A percentile compares a stretch with the other conserved stretches of the same genome.
Evolutionary conservation across 2,329 filamentous ascomycete genomes (phyloP).

Genomic region (Ascochyta clinopodiicola): DNA sequence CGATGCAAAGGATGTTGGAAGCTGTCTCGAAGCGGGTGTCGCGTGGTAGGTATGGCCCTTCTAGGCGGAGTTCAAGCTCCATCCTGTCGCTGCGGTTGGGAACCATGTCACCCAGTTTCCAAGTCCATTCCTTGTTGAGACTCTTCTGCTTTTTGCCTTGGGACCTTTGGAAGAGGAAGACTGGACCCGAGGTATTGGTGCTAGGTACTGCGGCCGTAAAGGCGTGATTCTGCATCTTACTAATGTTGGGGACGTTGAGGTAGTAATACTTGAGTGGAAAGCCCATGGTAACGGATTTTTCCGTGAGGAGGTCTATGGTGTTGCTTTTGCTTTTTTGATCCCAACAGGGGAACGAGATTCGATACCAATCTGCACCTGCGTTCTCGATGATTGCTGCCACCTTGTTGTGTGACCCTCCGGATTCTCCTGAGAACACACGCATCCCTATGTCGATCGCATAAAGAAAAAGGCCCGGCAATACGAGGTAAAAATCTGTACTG

Average conservation of each 20-base stretch:
- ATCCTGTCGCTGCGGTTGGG: background rate
- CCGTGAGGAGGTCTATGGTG: too few species aligned
- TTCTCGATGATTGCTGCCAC: constrained; percentile 1
- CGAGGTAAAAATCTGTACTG: constrained; percentile 3
- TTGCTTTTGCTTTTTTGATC: too few species aligned
- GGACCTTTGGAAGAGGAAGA: constrained; percentile 1
- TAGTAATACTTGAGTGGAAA: constrained; percentile 4
- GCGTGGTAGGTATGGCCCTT: constrained; percentile 4
- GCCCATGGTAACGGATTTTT: background rate
- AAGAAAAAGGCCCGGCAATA: constrained; percentile 1
- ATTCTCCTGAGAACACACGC: constrained; percentile 1
- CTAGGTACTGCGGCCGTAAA: constrained; percentile 1
- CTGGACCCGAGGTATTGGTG: background rate
- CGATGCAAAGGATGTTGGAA: constrained; percentile 1
- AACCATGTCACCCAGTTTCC: constrained; percentile 1
- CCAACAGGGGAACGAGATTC: background rate
- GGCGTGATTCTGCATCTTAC: constrained; percentile 1
- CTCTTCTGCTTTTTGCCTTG: constrained; percentile 3
- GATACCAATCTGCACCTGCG: constrained; percentile 1
- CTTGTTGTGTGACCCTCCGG: background rate
- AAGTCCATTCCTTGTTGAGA: constrained; percentile 6
- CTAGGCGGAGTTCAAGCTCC: background rate
- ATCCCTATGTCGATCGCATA: background rate
- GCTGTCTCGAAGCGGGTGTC: background rate
- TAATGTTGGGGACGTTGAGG: constrained; percentile 1